Evolutionary conservation across 2,329 filamentous ascomycete species (phyloP).

Genomic region (Microcyclospora pomicola): DNA sequence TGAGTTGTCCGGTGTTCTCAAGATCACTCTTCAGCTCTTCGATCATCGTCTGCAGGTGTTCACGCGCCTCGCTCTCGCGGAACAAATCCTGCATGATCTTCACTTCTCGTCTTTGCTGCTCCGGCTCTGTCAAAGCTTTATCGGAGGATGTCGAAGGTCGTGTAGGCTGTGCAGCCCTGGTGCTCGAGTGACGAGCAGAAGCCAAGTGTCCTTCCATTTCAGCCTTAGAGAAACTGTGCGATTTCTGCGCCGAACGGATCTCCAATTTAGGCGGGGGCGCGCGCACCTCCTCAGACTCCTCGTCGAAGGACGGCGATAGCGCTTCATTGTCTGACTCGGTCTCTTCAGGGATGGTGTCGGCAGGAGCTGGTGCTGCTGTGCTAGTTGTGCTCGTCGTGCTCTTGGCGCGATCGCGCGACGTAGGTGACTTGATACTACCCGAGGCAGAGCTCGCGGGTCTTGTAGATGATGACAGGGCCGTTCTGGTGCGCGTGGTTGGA

Average conservation of each 20-base stretch:
- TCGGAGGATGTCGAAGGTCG: slow-evolving; percentile 10
- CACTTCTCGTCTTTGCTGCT: slow-evolving; percentile 15
- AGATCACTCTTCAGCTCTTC: slow-evolving; percentile 14
- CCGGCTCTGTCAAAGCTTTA: slow-evolving; percentile 7
- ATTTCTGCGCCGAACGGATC: slow-evolving; percentile 10
- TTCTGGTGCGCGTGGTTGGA: not conserved
- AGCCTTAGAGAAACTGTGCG: slow-evolving; percentile 3
- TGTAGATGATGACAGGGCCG: not conserved
- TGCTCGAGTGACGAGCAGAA: slow-evolving; percentile 12
- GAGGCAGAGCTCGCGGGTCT: not conserved
- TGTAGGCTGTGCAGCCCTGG: slow-evolving; percentile 11
- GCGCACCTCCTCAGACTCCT: not conserved
- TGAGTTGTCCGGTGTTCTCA: slow-evolving; percentile 9
- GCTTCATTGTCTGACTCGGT: not conserved
- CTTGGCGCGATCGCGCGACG: too few relatives aligned
- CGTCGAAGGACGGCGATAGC: not conserved
- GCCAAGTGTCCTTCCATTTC: slow-evolving; percentile 10
- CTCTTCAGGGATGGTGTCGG: slow-evolving; percentile 16
- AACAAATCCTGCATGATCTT: slow-evolving; percentile 17
- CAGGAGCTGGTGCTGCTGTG: not conserved
- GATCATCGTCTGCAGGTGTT: slow-evolving; percentile 13
- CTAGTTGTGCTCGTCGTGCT: not conserved
- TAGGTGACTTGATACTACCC: too few relatives aligned
- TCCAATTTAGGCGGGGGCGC: slow-evolving; percentile 14
- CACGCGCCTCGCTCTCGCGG: slow-evolving; percentile 13